Base-by-base conservation (phyloP, 2,329 filamentous ascomycete genomes). In the Penicillium griseofulvum region DNA sequence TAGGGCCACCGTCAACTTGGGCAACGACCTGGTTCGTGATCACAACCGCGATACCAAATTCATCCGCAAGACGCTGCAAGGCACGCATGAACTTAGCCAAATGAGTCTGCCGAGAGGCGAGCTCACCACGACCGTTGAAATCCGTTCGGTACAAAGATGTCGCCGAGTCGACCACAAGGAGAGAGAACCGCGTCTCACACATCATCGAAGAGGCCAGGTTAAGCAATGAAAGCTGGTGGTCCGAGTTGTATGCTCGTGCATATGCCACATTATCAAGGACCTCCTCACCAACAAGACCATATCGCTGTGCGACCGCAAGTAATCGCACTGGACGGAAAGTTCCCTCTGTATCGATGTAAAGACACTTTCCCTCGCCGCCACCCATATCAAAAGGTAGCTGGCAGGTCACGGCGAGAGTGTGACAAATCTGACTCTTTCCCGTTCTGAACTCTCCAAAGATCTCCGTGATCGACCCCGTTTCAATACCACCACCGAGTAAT, bases 11-110 rank as follows among this genome's bases (percentile, higher is more conserved):
- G 70, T 99, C 94, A 9, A 99, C 94, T 74, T 99, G 95, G 10
- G 94, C 94, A 38, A 99, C 95, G 29, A 99, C 94, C 74, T 99
- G 94, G 71, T 99, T 99, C 41, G 94, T 97, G 68, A 99, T 99
- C 65, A 99, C 91, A 8, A 99, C 94, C 0, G 94, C 94, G 65
- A 99, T 97, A 55, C 94, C 94, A 71, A 99, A 99, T 74, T 87
- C 85, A 63, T 87, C 85, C 14, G 84, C 85, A 14, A 80, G 68
- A 22, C 76, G 73, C 58, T 79, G 77, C 43, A 80, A 65, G 0
- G 74, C 79, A 24, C 78, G 76, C 73, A 80, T 68, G 58, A 80
- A 80, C 55, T 78, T 78, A 37, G 78, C 78, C 52, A 80, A 70
- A 65, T 80, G 78, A 19, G 71, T 79, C 71, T 99, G 94, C 61